Conservation (phyloP, 345 rosid species). For the Citrus unshiu region DNA sequence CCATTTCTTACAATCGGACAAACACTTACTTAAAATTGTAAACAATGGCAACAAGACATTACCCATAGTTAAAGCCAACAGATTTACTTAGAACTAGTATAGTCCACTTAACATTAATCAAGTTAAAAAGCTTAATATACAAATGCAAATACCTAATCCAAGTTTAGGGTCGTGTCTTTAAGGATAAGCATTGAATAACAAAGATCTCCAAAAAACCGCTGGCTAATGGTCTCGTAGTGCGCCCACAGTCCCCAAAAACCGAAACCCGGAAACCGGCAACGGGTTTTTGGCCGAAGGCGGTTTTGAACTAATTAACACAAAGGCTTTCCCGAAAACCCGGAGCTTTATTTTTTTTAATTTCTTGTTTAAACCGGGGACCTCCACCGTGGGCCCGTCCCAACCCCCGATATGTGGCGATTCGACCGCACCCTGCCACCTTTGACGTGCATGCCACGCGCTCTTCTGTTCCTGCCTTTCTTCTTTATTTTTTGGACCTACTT, state of each 20-base stretch:
- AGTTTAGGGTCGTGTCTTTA: background rate
- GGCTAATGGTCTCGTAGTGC: conserved; percentile 28
- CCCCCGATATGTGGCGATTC: conserved; percentile 73
- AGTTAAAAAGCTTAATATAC: background rate
- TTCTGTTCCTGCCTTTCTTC: conserved; percentile 7
- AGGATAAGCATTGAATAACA: conserved; percentile 24
- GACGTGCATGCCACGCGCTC: conserved; percentile 62
- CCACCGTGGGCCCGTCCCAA: conserved; percentile 14
- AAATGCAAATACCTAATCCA: background rate
- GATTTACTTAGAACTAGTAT: background rate
- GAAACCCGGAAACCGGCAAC: conserved; percentile 45
- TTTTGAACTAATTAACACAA: conserved; percentile 19
- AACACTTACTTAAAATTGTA: background rate
- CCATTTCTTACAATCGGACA: too few relatives aligned
- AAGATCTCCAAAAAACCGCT: conserved; percentile 30
- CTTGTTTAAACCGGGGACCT: conserved; percentile 14
- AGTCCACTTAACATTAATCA: background rate
- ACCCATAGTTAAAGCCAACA: background rate
- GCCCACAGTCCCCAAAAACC: conserved; percentile 41
- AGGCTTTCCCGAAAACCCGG: conserved; percentile 69
- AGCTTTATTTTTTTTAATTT: conserved; percentile 19
- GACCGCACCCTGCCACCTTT: conserved; percentile 64
- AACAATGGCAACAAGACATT: background rate
- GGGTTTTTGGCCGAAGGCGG: conserved; percentile 30
- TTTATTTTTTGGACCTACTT: conserved; percentile 27